Evolutionary conservation across 2,329 filamentous ascomycete species (phyloP).

Genomic region (Teratosphaeria zuluensis): DNA sequence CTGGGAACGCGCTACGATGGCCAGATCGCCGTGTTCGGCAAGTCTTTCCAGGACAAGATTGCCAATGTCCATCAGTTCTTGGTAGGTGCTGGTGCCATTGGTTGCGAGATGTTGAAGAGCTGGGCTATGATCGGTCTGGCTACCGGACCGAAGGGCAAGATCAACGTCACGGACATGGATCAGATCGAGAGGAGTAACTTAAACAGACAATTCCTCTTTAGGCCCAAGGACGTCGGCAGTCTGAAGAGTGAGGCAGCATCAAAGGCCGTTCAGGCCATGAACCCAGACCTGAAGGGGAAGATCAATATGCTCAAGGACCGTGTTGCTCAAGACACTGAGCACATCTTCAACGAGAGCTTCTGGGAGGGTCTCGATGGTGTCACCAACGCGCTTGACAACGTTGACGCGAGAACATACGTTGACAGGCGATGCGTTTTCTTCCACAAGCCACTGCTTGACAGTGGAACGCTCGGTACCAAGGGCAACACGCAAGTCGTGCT

Average conservation of each 20-base stretch:
- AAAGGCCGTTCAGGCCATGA: slow-evolving; percentile 85
- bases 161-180: slow-evolving; percentile 94
- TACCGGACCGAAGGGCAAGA: slow-evolving; percentile 77
- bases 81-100: slow-evolving; percentile 92
- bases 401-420: slow-evolving; percentile 92
- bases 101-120: slow-evolving; percentile 98
- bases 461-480: slow-evolving; percentile 96
- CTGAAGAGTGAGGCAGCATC: slow-evolving; percentile 96
- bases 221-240: slow-evolving; percentile 82
- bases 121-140: slow-evolving; percentile 98
- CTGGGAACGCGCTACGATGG: slow-evolving; percentile 83
- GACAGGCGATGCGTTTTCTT: slow-evolving; percentile 96
- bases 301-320: slow-evolving; percentile 81
- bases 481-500: slow-evolving; percentile 96
- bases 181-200: slow-evolving; percentile 98
- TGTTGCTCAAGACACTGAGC: slow-evolving; percentile 83
- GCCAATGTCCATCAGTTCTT: slow-evolving; percentile 85
- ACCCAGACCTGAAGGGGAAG: slow-evolving; percentile 79
- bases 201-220: slow-evolving; percentile 94
- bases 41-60: slow-evolving; percentile 88
- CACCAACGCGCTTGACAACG: slow-evolving; percentile 94
- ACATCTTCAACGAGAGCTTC: slow-evolving; percentile 88
- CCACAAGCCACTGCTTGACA: slow-evolving; percentile 91
- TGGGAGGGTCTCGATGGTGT: slow-evolving; percentile 83
- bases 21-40: slow-evolving; percentile 92